Evolutionary conservation across 2,329 filamentous ascomycete genomes (phyloP), one percentile per base, ranked within the genome.

Genomic region (Sporothrix mexicana): DNA sequence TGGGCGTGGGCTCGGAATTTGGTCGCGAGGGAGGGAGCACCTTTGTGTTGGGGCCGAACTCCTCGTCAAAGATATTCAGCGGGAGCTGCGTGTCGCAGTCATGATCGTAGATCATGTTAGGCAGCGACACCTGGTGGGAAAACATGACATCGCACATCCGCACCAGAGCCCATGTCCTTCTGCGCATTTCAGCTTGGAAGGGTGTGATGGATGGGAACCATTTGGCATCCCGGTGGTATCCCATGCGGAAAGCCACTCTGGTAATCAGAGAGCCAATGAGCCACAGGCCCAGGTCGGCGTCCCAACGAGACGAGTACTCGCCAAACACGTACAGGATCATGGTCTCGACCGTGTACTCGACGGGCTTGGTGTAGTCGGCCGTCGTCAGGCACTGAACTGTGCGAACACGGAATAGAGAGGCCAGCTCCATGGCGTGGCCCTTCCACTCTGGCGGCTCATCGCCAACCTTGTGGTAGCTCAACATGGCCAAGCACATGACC

Each of bases 401-500:
- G 68, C 92, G 86, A 72, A 91, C 80, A 30, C 92, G 87, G 78
- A 92, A 95, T 75, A 91, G 87, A 17, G 85, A 83, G 12, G 89
- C 88, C 75, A 91, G 76, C 69, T 91, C 88, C 62, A 89, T 78
- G 3, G 86, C 85, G 61, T 86, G 87, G n/a, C 91, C 92, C 78
- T 88, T 90, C 86, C 92, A 94, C 80, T 95, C 92, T 0, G 90
- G 86, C 41, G 93, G 93, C 81, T 95, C 93, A 76, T 95, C 93
- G 2, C 92, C 92, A 66, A 92, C 91, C 79, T 92, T 91, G 79
- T 92, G 87, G 77, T 94, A 95, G 72, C 92, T 94, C 77, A 94
- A 86, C 84, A 95, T 88, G 1, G 92, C 92, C 73, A 95, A 85
- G 75, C 90, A 92, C 80, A 95, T 86, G 80, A 95, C 89, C 0